Conservation (phyloP, 2,329 filamentous ascomycete species). For the Aureobasidium lini region DNA sequence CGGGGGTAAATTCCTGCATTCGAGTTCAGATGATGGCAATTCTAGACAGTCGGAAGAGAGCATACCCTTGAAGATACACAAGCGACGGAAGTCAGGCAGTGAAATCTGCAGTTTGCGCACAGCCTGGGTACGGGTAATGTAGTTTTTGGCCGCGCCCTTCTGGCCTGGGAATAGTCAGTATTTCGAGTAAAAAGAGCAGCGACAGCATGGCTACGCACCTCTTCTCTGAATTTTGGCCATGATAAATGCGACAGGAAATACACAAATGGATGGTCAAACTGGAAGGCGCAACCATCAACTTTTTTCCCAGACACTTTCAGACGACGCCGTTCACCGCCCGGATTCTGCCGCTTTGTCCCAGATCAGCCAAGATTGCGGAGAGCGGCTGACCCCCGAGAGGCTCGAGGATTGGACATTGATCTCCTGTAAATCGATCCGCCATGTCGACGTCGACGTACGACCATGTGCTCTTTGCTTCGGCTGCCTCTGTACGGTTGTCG, state of each 20-base stretch:
- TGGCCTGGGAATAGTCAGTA: conserved; percentile 46
- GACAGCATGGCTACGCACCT: conserved; percentile 41
- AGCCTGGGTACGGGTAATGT: conserved; percentile 92
- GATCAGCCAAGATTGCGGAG: not conserved
- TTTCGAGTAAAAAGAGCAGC: not conserved
- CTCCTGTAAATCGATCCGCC: not conserved
- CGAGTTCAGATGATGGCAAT: not conserved
- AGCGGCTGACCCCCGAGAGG: not conserved
- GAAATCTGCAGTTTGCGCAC: conserved; percentile 97
- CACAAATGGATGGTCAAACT: not conserved
- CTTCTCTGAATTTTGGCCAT: conserved; percentile 87
- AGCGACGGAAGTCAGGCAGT: conserved; percentile 90
- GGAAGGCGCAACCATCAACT: conserved; percentile 1
- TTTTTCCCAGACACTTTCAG: not conserved
- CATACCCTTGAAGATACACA: conserved; percentile 94
- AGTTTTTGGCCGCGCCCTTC: conserved; percentile 93
- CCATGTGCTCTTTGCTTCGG: conserved; percentile 60
- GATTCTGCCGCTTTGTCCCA: not conserved
- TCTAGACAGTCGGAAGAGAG: not conserved
- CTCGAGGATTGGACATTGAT: not conserved
- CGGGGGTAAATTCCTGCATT: conserved; percentile 77
- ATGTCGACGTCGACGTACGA: conserved; percentile 11
- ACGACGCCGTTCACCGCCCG: not conserved
- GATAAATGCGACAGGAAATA: not conserved
- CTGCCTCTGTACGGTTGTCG: conserved; percentile 69